Base-by-base conservation (phyloP, 2,329 filamentous ascomycete genomes). In the Diaporthe longicolla region DNA sequence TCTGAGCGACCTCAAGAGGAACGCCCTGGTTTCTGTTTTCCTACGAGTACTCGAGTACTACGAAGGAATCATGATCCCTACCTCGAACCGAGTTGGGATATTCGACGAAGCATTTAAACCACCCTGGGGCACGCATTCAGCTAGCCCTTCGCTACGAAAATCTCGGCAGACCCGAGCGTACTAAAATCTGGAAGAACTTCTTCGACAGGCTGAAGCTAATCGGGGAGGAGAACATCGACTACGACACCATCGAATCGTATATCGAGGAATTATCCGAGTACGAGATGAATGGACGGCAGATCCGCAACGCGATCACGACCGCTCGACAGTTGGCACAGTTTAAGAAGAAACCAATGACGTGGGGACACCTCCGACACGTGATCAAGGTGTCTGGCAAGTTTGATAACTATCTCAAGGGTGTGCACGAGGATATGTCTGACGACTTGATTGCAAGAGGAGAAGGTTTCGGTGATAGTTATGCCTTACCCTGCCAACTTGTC, bases 51-150 rank as follows among this genome's bases (percentile, higher is more conserved):
- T 82, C 0, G 79, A 79, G 37, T 80, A 79, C 37, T 80, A 79
- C 48, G 75, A 77, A 9, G 80, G 81, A 5, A 81, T 82, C 17
- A 70, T 82, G 0, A 79, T 82, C 21, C 77, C 82, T 1, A 82
- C 81, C 0, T 77, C 77, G 4, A 82, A 82, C 57, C 78, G 81
- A 1, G 79, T 82, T 0, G 79, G 78, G 0, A 78, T 76, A 4
- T 80, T 83, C 15, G 81, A 82, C 57, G 78, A 80, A 55, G 81
- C 79, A 4, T 81, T 82, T 74, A 79, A 80, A 35, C 82, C 80
- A n/a, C n/a, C n/a, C n/a, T n/a, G n/a, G n/a, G n/a, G n/a, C n/a
- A 2, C 78, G 80, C 3, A 81, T 82, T 40, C 79, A 81, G 24
- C 70, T 82, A 1, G 74, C 77, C 0, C 69, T 82, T 1, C 77